Conservation (phyloP, 495 filamentous ascomycete species). For the Ascodesmis nigricans region DNA sequence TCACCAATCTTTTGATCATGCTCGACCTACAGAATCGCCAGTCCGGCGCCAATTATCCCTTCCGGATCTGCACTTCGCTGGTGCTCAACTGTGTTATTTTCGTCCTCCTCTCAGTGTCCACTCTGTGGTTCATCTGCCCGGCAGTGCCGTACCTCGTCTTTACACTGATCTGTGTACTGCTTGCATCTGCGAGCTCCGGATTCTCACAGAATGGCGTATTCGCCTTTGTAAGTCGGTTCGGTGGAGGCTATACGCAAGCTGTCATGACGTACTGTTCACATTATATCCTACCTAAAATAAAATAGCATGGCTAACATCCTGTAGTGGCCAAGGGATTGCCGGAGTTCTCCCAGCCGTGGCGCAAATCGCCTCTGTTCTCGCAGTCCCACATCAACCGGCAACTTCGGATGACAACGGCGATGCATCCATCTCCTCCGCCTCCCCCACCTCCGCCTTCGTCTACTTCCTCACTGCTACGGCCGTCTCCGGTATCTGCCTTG, state of each 20-base stretch:
- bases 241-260: slow-evolving; percentile 72
- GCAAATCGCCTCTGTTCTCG: slow-evolving; percentile 62
- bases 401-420: slow-evolving; percentile 9
- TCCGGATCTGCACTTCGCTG: slow-evolving; percentile 53
- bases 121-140: slow-evolving; percentile 37
- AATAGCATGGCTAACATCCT: slow-evolving; percentile 1
- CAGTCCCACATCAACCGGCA: slow-evolving; percentile 28
- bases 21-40: slow-evolving; percentile 59
- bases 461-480: slow-evolving; percentile 80
- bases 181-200: slow-evolving; percentile 53
- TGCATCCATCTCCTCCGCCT: slow-evolving; percentile 5
- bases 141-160: slow-evolving; percentile 52
- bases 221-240: slow-evolving; percentile 71
- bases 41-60: slow-evolving; percentile 56
- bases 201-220: slow-evolving; percentile 89
- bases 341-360: slow-evolving; percentile 77
- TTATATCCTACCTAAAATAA: too few species aligned
- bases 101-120: slow-evolving; percentile 57
- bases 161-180: slow-evolving; percentile 61
- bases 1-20: slow-evolving; percentile 55
- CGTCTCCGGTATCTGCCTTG: slow-evolving; percentile 33
- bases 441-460: slow-evolving; percentile 53
- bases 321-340: slow-evolving; percentile 59
- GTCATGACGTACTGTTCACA: slow-evolving; percentile 49
- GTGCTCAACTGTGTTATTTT: slow-evolving; percentile 51